Base-by-base conservation (phyloP, 2,329 filamentous ascomycete genomes). In the Spiromastix sp. region DNA sequence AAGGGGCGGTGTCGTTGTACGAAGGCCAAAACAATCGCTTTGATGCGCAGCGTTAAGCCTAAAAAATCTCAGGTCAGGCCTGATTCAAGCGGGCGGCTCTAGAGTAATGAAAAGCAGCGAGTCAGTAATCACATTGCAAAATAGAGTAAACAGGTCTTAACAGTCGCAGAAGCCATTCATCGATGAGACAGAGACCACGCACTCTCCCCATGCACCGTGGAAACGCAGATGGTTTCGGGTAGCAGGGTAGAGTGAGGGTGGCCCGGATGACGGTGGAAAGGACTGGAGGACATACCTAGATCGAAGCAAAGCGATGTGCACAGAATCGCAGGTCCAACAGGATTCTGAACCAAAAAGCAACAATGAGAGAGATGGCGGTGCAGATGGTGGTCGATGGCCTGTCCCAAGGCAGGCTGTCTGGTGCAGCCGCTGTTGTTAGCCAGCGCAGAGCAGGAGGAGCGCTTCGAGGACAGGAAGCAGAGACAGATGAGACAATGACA, bases 261-360 rank as follows among this genome's bases (percentile, higher is more conserved):
- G 42, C 38, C 49, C 51, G 53, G 56, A 56, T 49, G 51, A 50
- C 40, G 48, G 50, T 50, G 56, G 51, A 51, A 45, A 49, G 48
- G 33, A 40, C 24, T 17, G 30, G 16, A 29, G 15, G 30, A 42
- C 28, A 39, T 42, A 42, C 40, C 40, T 39, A 30, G 20, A 15
- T 17, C 21, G 17, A 31, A 33, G 30, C 28, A 33, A 26, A 35
- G 24, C 11, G 25, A 21, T 17, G 26, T 20, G 13, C 22, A 31
- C 18, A 32, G 24, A 16, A 36, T 42, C 37, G 40, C 40, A 39
- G 34, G 16, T n/a, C 17, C 9, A 29, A 15, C 34, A 19, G n/a
- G 34, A 36, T 21, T 20, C 34, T 33, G 20, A 32, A 19, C 29
- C 22, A 33, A 32, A 28, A 25, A n/a, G 24, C 26, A 15, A 17